These are phyloP conservation scores for Knufia fluminis DNA, from an alignment of 2,329 filamentous ascomycete species.

Conservation along the genomic window DNA sequence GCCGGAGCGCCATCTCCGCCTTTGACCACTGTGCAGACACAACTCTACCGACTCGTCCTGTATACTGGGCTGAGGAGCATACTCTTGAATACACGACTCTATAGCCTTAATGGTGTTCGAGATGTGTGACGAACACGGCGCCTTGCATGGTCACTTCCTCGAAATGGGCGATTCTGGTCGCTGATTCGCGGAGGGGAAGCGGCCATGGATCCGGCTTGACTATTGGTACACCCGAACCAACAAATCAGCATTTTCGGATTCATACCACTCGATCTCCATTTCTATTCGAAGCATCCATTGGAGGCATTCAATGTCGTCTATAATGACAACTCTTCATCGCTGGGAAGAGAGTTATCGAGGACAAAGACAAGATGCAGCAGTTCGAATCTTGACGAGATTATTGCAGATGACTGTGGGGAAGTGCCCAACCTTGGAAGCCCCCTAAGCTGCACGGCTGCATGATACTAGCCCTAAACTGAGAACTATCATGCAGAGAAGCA, in stretches of 20 bases:
- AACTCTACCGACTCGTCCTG: neutral
- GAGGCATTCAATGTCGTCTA: neutral
- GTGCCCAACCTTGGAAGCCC: neutral
- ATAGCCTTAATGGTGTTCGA: slow-evolving; percentile 3
- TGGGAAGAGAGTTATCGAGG: neutral
- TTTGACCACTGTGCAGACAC: neutral
- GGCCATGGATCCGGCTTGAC: neutral
- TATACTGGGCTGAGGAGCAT: neutral
- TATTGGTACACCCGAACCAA: neutral
- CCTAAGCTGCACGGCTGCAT: slow-evolving; percentile 8
- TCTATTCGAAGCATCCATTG: slow-evolving; percentile 3
- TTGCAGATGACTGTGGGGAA: slow-evolving; percentile 5
- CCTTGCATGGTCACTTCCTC: slow-evolving; percentile 15
- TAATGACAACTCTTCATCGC: slow-evolving; percentile 1
- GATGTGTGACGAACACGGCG: slow-evolving; percentile 7
- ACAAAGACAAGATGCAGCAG: neutral
- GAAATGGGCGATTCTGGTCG: slow-evolving; percentile 12
- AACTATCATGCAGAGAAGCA: slow-evolving; percentile 1
- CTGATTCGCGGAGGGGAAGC: slow-evolving; percentile 17
- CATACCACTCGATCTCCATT: neutral
- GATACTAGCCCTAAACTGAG: slow-evolving; percentile 6
- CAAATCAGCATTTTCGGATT: slow-evolving; percentile 7
- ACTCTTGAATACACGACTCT: neutral
- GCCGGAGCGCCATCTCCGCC: no score
- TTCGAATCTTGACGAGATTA: neutral